A percentile compares a stretch with the other conserved stretches of the same genome.
Evolutionary conservation across 768 basidiomycete species (phyloP).

Genomic region (Rossbeevera mucosa): DNA sequence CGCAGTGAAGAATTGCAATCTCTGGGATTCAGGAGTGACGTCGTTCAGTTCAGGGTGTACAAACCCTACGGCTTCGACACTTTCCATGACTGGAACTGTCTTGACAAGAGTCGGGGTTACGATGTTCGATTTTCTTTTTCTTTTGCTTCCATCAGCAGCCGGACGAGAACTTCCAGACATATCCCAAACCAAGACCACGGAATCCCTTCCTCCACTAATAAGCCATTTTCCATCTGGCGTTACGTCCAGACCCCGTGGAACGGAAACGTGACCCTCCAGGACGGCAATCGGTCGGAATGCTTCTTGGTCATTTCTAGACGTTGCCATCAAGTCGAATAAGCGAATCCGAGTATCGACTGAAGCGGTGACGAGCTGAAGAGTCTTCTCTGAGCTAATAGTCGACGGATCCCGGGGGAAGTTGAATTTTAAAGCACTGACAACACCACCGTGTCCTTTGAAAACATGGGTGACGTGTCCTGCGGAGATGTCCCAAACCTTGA

Average conservation of each 20-base stretch:
- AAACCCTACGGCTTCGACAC: slow-evolving; percentile 82
- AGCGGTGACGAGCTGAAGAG: slow-evolving; percentile 82
- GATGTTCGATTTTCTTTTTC: slow-evolving; percentile 43
- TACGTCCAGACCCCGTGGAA: slow-evolving; percentile 86
- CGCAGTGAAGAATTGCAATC: slow-evolving; percentile 76
- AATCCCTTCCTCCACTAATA: slow-evolving; percentile 87
- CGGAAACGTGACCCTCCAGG: slow-evolving; percentile 94
- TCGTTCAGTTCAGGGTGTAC: slow-evolving; percentile 47
- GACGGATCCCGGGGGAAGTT: slow-evolving; percentile 67
- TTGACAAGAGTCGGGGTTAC: slow-evolving; percentile 58
- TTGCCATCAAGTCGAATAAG: slow-evolving; percentile 81
- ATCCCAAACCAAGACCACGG: slow-evolving; percentile 92
- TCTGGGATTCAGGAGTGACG: slow-evolving; percentile 30
- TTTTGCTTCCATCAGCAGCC: slow-evolving; percentile 14
- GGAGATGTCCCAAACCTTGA: slow-evolving; percentile 92
- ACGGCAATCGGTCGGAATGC: slow-evolving; percentile 66
- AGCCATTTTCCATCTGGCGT: slow-evolving; percentile 85
- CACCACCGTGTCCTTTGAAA: slow-evolving; percentile 96
- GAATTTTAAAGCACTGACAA: slow-evolving; percentile 86
- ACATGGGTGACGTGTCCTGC: slow-evolving; percentile 90
- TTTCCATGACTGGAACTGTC: slow-evolving; percentile 80
- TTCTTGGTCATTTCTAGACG: slow-evolving; percentile 51
- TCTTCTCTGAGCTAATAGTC: slow-evolving; percentile 40
- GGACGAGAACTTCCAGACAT: slow-evolving; percentile 32
- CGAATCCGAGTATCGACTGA: slow-evolving; percentile 90